Conservation (phyloP, 2,329 filamentous ascomycete species). For the Exophiala lecanii-corni region DNA sequence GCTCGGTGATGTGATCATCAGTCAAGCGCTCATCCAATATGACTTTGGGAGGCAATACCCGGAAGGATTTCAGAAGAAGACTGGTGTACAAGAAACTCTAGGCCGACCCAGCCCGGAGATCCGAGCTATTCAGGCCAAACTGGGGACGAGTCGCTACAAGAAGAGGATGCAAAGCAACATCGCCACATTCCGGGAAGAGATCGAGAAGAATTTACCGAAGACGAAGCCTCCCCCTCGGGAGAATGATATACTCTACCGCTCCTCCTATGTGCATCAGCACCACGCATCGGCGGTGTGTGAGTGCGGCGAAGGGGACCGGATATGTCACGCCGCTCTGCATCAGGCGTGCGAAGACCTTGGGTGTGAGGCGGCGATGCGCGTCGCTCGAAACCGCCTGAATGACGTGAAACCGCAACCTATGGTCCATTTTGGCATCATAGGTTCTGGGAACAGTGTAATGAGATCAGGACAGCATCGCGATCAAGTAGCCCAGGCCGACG, state of each 20-base stretch:
- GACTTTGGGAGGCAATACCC: constrained; percentile 29
- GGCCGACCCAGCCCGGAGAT: constrained; percentile 24
- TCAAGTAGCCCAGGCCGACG: constrained; percentile 25
- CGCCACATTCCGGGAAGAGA: neutral
- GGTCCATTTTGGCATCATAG: constrained; percentile 35
- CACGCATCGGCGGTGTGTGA: constrained; percentile 7
- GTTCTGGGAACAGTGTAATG: constrained; percentile 39
- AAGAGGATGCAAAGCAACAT: constrained; percentile 13
- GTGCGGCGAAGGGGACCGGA: constrained; percentile 2
- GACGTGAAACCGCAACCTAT: constrained; percentile 22
- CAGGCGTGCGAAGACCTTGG: constrained; percentile 5
- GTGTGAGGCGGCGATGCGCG: constrained; percentile 13
- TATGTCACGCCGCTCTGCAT: constrained; percentile 7
- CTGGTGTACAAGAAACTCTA: constrained; percentile 17
- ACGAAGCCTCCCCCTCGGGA: constrained; percentile 1
- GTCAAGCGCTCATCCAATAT: constrained; percentile 27
- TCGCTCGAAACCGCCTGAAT: constrained; percentile 5
- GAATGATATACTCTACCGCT: constrained; percentile 24
- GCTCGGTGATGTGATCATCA: constrained; percentile 33
- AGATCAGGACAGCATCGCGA: constrained; percentile 37
- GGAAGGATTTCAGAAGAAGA: constrained; percentile 22
- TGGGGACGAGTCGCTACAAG: neutral
- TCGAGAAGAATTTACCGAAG: constrained; percentile 2
- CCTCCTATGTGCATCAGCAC: constrained; percentile 28
- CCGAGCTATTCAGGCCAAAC: constrained; percentile 14